Evolutionary conservation across 2,329 filamentous ascomycete species (phyloP).

Genomic region (Claviceps pusilla): DNA sequence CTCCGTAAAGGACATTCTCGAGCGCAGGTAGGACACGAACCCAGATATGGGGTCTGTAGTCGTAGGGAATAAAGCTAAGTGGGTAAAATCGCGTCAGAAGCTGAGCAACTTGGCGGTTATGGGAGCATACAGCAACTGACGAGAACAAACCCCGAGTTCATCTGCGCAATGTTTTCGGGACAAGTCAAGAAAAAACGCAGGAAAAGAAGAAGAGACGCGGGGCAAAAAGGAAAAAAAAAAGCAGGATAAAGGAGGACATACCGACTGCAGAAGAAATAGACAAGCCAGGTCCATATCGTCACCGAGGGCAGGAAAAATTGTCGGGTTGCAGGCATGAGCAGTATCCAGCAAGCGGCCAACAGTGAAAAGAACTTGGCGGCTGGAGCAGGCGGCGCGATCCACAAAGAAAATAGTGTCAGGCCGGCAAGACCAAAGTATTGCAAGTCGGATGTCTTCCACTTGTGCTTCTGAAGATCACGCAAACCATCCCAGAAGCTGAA

Average conservation of each 20-base stretch:
- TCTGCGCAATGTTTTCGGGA: not conserved
- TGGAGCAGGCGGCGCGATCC: constrained; percentile 67
- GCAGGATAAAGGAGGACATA: constrained; percentile 33
- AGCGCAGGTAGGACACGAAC: constrained; percentile 86
- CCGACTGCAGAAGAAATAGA: constrained; percentile 89
- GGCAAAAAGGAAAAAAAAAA: not conserved
- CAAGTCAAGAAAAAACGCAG: too few species aligned
- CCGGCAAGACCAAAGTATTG: constrained; percentile 67
- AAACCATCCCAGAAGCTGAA: constrained; percentile 69
- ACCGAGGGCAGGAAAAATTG: constrained; percentile 86
- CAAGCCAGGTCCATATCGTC: constrained; percentile 69
- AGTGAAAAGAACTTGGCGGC: constrained; percentile 61
- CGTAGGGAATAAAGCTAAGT: constrained; percentile 68
- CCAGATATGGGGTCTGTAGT: constrained; percentile 87
- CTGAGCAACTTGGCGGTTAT: not conserved
- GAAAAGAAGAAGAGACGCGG: too few species aligned
- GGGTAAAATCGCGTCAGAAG: not conserved
- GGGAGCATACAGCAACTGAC: too few species aligned
- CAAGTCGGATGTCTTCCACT: constrained; percentile 69
- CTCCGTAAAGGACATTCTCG: constrained; percentile 92
- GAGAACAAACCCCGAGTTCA: not conserved
- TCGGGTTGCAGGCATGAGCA: constrained; percentile 69
- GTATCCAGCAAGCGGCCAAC: constrained; percentile 49
- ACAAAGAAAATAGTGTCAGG: constrained; percentile 68
- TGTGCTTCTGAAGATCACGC: constrained; percentile 57